Evolutionary conservation across 2,329 filamentous ascomycete species (phyloP), one percentile per base, ranked within the genome.

Genomic region (Aureobasidium pullulans): DNA sequence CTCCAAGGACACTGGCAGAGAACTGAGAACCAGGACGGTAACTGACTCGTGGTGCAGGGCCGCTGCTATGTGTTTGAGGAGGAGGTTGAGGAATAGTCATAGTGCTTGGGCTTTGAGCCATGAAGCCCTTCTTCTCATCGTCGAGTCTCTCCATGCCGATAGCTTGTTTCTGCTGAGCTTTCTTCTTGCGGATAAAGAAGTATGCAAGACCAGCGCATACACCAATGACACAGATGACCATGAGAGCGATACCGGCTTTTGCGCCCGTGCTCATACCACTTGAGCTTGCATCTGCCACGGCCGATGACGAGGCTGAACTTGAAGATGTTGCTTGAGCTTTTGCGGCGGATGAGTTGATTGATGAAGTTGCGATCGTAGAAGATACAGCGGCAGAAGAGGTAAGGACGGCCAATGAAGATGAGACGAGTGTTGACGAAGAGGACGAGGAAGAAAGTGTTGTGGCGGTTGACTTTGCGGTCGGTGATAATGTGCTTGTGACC

Each of bases 221-320:
- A 34, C 86, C 82, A 29, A 96, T 66, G 50, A 83, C 83, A 6
- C 87, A 78, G 34, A 96, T 74, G 49, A 95, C 84, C 68, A 91
- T 92, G 69, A 96, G 85, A 6, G 87, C 90, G 62, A 96, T 82
- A 62, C 94, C 94, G 44, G 90, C 92, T 73, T 90, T 94, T 62
- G 75, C 70, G 60, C 80, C 70, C 54, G 70, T 70, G 49, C 73
- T 76, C 73, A 80, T 74, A 46, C 76, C 76, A 34, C 36, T 31
- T 16, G 44, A 50, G 19, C 42, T 28, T 19, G 36, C 57, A 15
- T 49, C 40, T 40, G 50, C 39, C 11, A 39, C 44, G 4, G 60
- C 31, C 7, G 57, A 46, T 10, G 60, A 19, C 2, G 57, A 46
- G 19, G 50, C 47, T 23, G 62, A 60, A 15, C 19, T 39, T 19